phyloP scores from a whole-genome alignment of 306 rosid species.

The Citrullus amarus region DNA sequence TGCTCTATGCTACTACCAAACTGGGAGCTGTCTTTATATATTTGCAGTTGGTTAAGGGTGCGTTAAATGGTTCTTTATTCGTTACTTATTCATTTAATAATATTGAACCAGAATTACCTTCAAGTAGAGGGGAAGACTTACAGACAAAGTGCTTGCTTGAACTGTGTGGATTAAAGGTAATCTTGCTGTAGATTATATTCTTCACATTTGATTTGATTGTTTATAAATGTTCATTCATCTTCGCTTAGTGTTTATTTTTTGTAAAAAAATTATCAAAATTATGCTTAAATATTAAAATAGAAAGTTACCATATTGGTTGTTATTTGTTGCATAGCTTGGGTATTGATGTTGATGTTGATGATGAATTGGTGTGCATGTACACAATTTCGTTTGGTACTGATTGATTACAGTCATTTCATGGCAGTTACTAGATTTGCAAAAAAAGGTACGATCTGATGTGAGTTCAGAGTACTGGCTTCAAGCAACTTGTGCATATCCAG shows the following conservation, averaged over 20 bases:
- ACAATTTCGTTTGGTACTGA: constrained; percentile 19
- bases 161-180: constrained; percentile 92
- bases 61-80: neutral
- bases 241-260: neutral
- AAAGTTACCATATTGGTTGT: neutral
- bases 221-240: constrained; percentile 1
- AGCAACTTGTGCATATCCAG: constrained; percentile 67
- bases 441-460: constrained; percentile 68
- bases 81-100: constrained; percentile 14
- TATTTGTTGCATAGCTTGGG: neutral
- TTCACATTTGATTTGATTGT: neutral
- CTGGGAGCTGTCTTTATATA: neutral
- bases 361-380: constrained; percentile 1
- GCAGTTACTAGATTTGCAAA: constrained; percentile 88
- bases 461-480: constrained; percentile 88
- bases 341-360: constrained; percentile 12
- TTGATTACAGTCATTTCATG: constrained; percentile 42
- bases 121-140: constrained; percentile 89
- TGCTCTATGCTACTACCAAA: neutral
- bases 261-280: neutral
- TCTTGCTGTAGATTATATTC: constrained; percentile 19
- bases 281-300: neutral
- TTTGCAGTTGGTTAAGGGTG: neutral
- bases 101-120: constrained; percentile 73
- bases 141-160: constrained; percentile 93